These are phyloP conservation scores for Rhizoctonia solani DNA, from an alignment of 1,284 basidiomycete species.

Conservation along the genomic window DNA sequence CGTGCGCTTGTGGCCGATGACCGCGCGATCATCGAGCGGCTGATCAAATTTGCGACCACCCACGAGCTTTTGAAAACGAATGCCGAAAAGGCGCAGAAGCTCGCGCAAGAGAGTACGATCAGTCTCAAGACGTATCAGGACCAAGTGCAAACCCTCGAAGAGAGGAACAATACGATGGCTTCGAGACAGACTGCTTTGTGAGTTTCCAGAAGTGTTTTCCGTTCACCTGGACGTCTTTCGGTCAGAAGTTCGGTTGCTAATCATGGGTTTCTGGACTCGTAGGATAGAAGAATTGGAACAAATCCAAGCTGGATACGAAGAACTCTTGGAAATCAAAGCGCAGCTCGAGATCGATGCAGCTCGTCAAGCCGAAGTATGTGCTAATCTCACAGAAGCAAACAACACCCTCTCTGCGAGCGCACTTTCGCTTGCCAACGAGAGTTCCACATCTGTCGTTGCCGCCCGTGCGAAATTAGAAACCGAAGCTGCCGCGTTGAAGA, in stretches of 20 bases:
- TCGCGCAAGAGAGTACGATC: conserved; percentile 76
- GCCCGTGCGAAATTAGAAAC: conserved; percentile 54
- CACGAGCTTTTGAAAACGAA: conserved; percentile 88
- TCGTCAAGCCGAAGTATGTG: conserved; percentile 70
- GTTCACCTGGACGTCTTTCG: too few species aligned
- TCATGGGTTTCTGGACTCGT: too few species aligned
- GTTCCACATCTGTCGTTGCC: conserved; percentile 48
- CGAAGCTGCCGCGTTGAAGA: conserved; percentile 39
- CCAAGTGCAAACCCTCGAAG: conserved; percentile 79
- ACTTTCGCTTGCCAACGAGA: conserved; percentile 74
- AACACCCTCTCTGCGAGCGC: conserved; percentile 71
- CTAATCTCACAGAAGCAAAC: conserved; percentile 76
- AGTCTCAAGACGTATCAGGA: conserved; percentile 87
- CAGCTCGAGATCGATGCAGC: conserved; percentile 70
- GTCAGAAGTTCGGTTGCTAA: too few species aligned
- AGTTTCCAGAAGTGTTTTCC: too few species aligned
- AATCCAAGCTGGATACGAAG: conserved; percentile 65
- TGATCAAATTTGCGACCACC: conserved; percentile 81
- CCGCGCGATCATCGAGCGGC: conserved; percentile 75
- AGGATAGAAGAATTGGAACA: conserved; percentile 73
- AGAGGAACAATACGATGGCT: conserved; percentile 62
- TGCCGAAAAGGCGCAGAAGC: conserved; percentile 84
- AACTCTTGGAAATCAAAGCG: conserved; percentile 62
- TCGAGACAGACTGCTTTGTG: conserved; percentile 60
- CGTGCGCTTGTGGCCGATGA: conserved; percentile 81